A percentile compares a stretch with the other conserved stretches of the same genome.
Evolutionary conservation across 2,329 filamentous ascomycete genomes (phyloP).

Genomic region (Fusarium coicis): DNA sequence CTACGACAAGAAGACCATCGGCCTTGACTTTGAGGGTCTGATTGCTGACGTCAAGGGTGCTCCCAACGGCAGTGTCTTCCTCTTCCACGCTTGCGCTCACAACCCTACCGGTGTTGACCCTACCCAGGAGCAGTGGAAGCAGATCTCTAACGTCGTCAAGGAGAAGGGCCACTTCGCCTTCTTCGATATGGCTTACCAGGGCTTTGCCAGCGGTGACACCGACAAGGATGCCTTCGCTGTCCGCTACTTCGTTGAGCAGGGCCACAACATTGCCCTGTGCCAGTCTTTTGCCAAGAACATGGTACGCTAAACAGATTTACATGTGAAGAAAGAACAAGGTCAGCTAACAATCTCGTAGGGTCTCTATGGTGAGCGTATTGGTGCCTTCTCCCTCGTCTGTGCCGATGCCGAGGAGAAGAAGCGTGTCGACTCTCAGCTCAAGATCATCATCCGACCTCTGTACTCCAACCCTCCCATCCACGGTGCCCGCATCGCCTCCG

Average conservation of each 20-base stretch:
- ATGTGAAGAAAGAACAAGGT: neutral
- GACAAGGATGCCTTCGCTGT: constrained; percentile 94
- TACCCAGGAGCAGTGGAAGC: constrained; percentile 88
- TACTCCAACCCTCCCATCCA: constrained; percentile 99
- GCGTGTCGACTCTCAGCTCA: constrained; percentile 96
- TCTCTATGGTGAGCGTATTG: constrained; percentile 97
- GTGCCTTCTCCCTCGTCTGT: constrained; percentile 93
- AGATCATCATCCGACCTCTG: constrained; percentile 94
- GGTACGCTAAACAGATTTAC: constrained; percentile 60
- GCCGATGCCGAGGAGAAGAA: constrained; percentile 90
- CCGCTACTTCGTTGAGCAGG: constrained; percentile 91
- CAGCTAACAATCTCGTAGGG: constrained; percentile 63
- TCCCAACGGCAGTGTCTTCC: constrained; percentile 85
- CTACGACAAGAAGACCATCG: constrained; percentile 99
- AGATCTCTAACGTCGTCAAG: constrained; percentile 90
- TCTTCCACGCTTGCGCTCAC: constrained; percentile 97
- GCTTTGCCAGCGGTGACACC: constrained; percentile 92
- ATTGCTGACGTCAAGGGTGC: constrained; percentile 89
- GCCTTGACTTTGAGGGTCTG: constrained; percentile 96
- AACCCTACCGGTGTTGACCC: constrained; percentile 98
- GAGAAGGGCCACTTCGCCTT: constrained; percentile 89
- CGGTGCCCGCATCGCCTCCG: constrained; percentile 91
- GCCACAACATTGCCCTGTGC: constrained; percentile 86
- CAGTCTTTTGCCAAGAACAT: constrained; percentile 99
- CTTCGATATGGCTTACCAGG: constrained; percentile 99